Evolutionary conservation across 2,329 filamentous ascomycete genomes (phyloP), one percentile per base, ranked within the genome.

Genomic region (Trichoderma simmonsii): DNA sequence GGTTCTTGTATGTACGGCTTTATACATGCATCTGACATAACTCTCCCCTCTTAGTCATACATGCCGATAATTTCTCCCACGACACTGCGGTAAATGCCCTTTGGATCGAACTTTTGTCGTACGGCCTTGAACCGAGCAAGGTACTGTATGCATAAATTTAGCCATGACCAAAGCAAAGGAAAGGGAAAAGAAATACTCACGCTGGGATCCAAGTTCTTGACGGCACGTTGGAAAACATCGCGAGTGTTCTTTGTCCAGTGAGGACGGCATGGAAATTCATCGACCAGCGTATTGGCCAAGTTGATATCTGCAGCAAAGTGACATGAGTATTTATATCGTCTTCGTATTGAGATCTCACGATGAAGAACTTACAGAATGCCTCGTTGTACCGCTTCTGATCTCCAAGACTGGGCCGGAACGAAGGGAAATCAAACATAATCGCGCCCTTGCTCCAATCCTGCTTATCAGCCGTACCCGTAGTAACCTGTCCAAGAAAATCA

Each of bases 201-300:
- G n/a, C 79, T 76, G 0, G 83, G 81, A 73, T 87, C 85, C 24
- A 87, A 73, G 63, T 86, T 85, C 78, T 85, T 84, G 54, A 81
- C 82, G 0, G 83, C 77, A 60, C 82, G 80, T 64, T 79, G 75
- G 66, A 86, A 83, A 9, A 86, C 81, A 26, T 85, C 83, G 21
- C 85, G 78, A 4, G 84, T 86, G 74, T 86, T 87, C 79, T 87
- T 87, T 12, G 85, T 87, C 85, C 85, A 87, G 77, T 87, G 85
- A 34, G 85, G 85, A 6, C 85, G 81, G 75, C 83, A 85, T 0
- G 85, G 84, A 73, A 87, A 87, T 76, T 87, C 85, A 30, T 84
- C 80, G 62, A 87, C 79, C 21, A 87, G 80, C 0, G 81, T 82
- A 64, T 83, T 82, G 24, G 85, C 84, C 4, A 87, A 78, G 6